Evolutionary conservation across 345 rosid genomes (phyloP).

Genomic region (Lepidium aucheri): DNA sequence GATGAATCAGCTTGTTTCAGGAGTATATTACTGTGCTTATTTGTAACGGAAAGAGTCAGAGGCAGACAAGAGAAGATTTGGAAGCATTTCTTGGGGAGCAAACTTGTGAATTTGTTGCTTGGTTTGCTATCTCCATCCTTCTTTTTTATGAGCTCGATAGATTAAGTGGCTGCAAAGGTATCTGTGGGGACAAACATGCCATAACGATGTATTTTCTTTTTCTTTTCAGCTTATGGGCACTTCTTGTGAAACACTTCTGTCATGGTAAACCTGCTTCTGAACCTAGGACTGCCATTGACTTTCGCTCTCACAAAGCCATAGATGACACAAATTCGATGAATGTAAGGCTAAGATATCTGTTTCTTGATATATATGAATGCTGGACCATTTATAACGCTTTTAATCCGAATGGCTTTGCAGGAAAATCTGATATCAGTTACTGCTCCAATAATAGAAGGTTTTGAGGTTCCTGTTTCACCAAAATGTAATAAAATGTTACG

Average conservation of each 20-base stretch:
- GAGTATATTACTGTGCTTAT: constrained; percentile 31
- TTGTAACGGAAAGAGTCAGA: constrained; percentile 33
- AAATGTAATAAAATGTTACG: constrained; percentile 5
- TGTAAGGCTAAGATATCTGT: constrained; percentile 9
- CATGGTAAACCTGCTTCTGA: constrained; percentile 3
- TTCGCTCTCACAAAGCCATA: not conserved
- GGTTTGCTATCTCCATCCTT: constrained; percentile 14
- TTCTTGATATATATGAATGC: not conserved
- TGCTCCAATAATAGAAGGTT: constrained; percentile 1
- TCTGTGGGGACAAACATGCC: not conserved
- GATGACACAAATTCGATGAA: not conserved
- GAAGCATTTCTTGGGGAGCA: constrained; percentile 31
- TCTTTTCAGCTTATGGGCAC: constrained; percentile 25
- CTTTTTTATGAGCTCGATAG: not conserved
- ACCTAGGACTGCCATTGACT: not conserved
- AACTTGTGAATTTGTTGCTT: constrained; percentile 21
- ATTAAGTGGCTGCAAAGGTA: not conserved
- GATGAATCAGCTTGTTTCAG: constrained; percentile 14
- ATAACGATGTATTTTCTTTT: not conserved
- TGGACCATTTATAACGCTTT: too few relatives aligned
- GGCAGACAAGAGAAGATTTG: constrained; percentile 26
- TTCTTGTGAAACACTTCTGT: constrained; percentile 14
- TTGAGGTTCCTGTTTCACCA: constrained; percentile 11
- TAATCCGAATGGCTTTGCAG: constrained; percentile 14
- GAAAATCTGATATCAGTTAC: constrained; percentile 4